Conservation (phyloP, 1,284 basidiomycete species). For the Ustilago shanxiensis region DNA sequence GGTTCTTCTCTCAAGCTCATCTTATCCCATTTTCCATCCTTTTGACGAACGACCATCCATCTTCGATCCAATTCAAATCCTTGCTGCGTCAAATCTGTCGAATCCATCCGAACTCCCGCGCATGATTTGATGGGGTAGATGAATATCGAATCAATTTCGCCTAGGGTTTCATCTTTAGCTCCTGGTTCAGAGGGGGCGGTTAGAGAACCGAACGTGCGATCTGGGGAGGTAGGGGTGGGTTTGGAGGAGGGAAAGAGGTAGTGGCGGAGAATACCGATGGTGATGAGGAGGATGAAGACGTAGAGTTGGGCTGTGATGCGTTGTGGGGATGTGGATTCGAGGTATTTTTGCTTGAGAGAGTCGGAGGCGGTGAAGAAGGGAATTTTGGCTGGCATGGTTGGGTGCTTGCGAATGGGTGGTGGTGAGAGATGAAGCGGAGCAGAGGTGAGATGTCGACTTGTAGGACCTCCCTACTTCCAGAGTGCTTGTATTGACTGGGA, state of each 20-base stretch:
- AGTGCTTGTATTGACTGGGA: no score
- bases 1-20: slow-evolving; percentile 51
- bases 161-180: slow-evolving; percentile 50
- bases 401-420: background rate
- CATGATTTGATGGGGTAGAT: slow-evolving; percentile 63
- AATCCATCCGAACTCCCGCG: slow-evolving; percentile 30
- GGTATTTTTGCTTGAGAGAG: slow-evolving; percentile 33
- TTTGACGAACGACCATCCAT: slow-evolving; percentile 54
- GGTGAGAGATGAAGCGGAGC: no score
- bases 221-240: no score
- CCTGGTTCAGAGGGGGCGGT: slow-evolving; percentile 13
- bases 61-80: slow-evolving; percentile 58
- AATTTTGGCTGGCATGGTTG: slow-evolving; percentile 41
- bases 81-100: slow-evolving; percentile 28
- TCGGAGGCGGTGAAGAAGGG: slow-evolving; percentile 41
- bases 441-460: no score
- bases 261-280: slow-evolving; percentile 32
- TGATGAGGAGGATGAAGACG: slow-evolving; percentile 38
- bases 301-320: slow-evolving; percentile 42
- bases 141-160: slow-evolving; percentile 44
- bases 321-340: slow-evolving; percentile 18
- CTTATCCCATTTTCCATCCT: slow-evolving; percentile 26
- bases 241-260: slow-evolving; percentile 19
- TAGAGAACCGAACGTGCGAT: slow-evolving; percentile 9
- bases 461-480: no score